Evolutionary conservation across 2,329 filamentous ascomycete genomes (phyloP), one percentile per base, ranked within the genome.

Genomic region (Westerdykella sp.): DNA sequence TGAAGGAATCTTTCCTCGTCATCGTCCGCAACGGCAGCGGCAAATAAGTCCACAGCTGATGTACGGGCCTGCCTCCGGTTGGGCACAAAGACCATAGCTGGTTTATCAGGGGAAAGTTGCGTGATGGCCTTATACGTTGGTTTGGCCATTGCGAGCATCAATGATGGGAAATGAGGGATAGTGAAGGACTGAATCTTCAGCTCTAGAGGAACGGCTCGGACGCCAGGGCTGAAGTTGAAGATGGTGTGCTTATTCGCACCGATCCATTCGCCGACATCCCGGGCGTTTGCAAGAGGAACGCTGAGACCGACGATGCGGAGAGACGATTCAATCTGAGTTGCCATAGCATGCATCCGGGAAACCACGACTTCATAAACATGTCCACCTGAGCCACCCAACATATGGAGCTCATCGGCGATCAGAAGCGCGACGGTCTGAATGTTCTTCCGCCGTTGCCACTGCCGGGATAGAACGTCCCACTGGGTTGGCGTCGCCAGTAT

Each of bases 121-220:
- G 88, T 79, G 53, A 98, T 87, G 2, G 91, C 86, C 47, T 87
- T 75, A 65, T 96, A 97, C 1, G 88, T 84, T 15, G 94, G 94
- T 67, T 94, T 91, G 13, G 90, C 88, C 93, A 98, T 98, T 12
- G 93, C 90, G 54, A 98, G 79, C 93, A 98, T 98, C 34, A 98
- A 77, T 10, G 93, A 97, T 4, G 93, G 94, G 72, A 95, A 96
- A 63, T 98, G 94, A 37, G 94, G 89, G 47, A 95, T 95, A 22
- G 84, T 87, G 71, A 93, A 98, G 1, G 90, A 91, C 68, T 98
- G 93, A 38, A 98, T 85, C 63, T 96, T 89, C 44, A 98, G 79
- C 65, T 97, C 91, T 25, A 98, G 73, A 16, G 91, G 90, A 14
- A 96, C 81, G 1, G 89, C 85, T 44, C 94, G 84, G 48, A 91